These are phyloP conservation scores for Sclerotinia nivalis DNA, from an alignment of 2,329 filamentous ascomycete species.

Conservation along the genomic window DNA sequence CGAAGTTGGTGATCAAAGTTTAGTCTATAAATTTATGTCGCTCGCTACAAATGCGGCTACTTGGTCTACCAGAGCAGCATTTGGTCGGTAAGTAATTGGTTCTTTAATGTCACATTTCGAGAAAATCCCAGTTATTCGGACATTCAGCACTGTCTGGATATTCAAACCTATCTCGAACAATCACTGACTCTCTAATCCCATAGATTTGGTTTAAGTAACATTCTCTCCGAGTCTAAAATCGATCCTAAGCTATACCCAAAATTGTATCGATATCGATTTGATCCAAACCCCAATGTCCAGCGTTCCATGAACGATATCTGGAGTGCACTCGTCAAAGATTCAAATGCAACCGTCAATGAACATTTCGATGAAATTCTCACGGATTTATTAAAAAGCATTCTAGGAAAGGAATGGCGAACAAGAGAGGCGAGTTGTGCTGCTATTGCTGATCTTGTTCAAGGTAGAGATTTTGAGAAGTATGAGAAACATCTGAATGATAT, in stretches of 20 bases:
- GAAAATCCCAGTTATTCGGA: not conserved
- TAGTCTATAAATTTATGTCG: conserved; percentile 99
- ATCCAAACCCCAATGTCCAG: conserved; percentile 91
- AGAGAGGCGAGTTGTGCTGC: conserved; percentile 91
- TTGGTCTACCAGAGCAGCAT: conserved; percentile 95
- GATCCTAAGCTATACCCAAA: conserved; percentile 96
- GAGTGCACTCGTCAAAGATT: conserved; percentile 92
- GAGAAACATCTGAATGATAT: conserved; percentile 82
- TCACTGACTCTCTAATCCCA: not conserved
- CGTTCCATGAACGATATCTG: conserved; percentile 97
- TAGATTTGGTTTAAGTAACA: conserved; percentile 80
- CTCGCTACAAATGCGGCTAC: conserved; percentile 93
- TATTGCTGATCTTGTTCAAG: conserved; percentile 83
- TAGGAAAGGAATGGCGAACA: conserved; percentile 91
- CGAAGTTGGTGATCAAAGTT: conserved; percentile 89
- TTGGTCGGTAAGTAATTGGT: conserved; percentile 59
- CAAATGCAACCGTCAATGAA: conserved; percentile 70
- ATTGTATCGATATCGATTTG: conserved; percentile 90
- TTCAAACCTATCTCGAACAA: too few relatives aligned
- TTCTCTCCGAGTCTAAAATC: conserved; percentile 82
- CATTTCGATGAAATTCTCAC: conserved; percentile 89
- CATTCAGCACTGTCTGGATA: not conserved
- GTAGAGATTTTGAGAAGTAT: conserved; percentile 73
- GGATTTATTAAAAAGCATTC: conserved; percentile 80
- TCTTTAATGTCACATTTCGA: not conserved